These are phyloP conservation scores for Cyclostephanos tholiformis DNA, from an alignment of 108 stramenopile genomes.

Conservation along the genomic window DNA sequence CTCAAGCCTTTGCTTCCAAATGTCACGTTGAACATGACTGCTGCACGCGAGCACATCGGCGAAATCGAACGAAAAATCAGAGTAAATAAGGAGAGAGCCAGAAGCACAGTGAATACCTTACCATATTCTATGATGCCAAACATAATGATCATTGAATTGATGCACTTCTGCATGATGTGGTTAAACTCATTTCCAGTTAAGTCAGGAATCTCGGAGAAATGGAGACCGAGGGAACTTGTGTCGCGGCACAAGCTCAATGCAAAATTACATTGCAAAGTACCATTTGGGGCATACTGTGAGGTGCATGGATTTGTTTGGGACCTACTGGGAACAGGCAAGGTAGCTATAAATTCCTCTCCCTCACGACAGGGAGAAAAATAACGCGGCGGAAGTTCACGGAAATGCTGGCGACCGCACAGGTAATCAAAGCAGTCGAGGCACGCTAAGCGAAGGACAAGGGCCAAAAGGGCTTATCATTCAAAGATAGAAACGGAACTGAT, in stretches of 20 bases:
- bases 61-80: conserved; percentile 7
- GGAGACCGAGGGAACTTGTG: conserved; percentile 29
- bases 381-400: not conserved
- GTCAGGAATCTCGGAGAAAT: conserved; percentile 23
- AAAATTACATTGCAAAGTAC: not conserved
- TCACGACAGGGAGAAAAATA: not conserved
- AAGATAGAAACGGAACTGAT: too few species aligned
- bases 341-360: not conserved
- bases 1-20: too few species aligned
- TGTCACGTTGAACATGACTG: conserved; percentile 17
- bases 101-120: conserved; percentile 16
- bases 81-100: conserved; percentile 37
- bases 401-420: too few species aligned
- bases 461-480: too few species aligned
- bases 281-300: conserved; percentile 17
- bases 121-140: conserved; percentile 31
- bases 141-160: too few species aligned
- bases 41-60: conserved; percentile 29
- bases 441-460: too few species aligned
- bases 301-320: not conserved
- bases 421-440: too few species aligned
- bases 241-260: not conserved
- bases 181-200: conserved; percentile 24
- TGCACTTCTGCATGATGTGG: conserved; percentile 16
- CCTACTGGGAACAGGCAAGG: not conserved